Evolutionary conservation across 805 yeast genomes (phyloP).

Genomic region (Saccharomycopsis amapae): DNA sequence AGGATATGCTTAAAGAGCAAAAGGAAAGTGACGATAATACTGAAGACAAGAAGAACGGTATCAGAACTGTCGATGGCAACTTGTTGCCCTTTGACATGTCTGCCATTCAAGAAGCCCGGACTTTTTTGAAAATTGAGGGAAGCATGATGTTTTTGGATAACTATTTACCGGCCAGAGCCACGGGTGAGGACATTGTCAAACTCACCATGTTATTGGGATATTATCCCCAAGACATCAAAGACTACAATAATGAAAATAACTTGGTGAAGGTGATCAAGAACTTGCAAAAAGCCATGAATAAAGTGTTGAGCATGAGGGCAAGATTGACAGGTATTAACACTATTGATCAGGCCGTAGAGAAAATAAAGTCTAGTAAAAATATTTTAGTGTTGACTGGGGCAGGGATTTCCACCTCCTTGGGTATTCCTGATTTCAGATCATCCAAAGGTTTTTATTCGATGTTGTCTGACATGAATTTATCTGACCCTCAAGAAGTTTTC

Average conservation of each 20-base stretch:
- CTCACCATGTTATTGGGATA: conserved; percentile 63
- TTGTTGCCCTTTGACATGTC: conserved; percentile 33
- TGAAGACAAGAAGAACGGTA: neutral
- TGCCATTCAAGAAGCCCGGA: conserved; percentile 40
- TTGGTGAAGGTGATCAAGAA: conserved; percentile 42
- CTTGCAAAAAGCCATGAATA: conserved; percentile 57
- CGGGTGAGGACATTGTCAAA: conserved; percentile 47
- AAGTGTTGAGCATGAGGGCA: conserved; percentile 49
- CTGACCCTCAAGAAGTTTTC: conserved; percentile 89
- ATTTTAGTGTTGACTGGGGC: conserved; percentile 84
- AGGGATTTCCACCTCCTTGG: conserved; percentile 83
- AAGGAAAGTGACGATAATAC: neutral
- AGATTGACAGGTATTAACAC: conserved; percentile 48
- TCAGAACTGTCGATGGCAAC: neutral
- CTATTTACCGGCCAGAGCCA: conserved; percentile 55
- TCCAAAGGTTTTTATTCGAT: conserved; percentile 77
- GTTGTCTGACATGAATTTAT: conserved; percentile 58
- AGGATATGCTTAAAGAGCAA: conserved; percentile 1
- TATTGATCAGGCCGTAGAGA: conserved; percentile 49
- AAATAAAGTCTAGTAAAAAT: conserved; percentile 47
- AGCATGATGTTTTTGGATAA: conserved; percentile 49
- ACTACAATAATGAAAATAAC: conserved; percentile 33
- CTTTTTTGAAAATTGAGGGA: conserved; percentile 54
- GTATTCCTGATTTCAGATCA: conserved; percentile 90
- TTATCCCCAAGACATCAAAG: conserved; percentile 14